Percentiles rank a stretch among this genome's conserved stretches.
Evolutionary conservation across 352 stramenopile genomes (phyloP).

Genomic region (Phytophthora sansomeana): DNA sequence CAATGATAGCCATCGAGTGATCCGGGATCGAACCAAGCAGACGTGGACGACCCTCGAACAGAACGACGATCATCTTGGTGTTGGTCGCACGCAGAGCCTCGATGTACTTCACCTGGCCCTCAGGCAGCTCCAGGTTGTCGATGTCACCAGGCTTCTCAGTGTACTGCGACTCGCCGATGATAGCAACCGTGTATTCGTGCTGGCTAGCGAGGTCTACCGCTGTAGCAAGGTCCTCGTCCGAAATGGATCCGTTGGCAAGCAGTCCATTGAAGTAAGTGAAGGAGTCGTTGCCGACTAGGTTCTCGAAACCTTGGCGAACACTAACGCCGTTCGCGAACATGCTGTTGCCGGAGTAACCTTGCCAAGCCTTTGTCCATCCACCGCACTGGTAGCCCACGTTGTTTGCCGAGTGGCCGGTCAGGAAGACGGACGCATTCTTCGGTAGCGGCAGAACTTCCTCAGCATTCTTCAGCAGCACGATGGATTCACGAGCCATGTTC

Average conservation of each 20-base stretch:
- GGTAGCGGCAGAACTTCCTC: constrained; percentile 57
- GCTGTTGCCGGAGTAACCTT: constrained; percentile 69
- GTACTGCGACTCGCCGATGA: constrained; percentile 79
- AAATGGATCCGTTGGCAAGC: constrained; percentile 55
- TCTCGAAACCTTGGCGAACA: constrained; percentile 56
- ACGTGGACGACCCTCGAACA: constrained; percentile 80
- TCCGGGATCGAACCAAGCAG: constrained; percentile 61
- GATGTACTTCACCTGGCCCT: constrained; percentile 79
- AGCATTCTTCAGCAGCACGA: constrained; percentile 83
- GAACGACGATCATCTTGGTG: constrained; percentile 81
- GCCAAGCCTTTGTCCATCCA: constrained; percentile 85
- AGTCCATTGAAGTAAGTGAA: constrained; percentile 67
- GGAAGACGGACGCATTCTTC: constrained; percentile 47
- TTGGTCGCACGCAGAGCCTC: constrained; percentile 59
- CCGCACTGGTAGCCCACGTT: constrained; percentile 72
- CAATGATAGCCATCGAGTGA: constrained; percentile 71
- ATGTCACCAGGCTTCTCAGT: constrained; percentile 89
- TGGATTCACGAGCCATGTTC: constrained; percentile 75
- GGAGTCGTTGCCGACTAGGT: constrained; percentile 32
- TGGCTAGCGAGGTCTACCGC: constrained; percentile 54
- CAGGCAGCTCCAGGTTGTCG: constrained; percentile 64
- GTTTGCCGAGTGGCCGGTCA: constrained; percentile 67
- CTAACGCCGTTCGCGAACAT: constrained; percentile 63
- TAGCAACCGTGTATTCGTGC: constrained; percentile 68
- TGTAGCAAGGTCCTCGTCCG: constrained; percentile 49